Base-by-base conservation (phyloP, 139 green algal genomes). In the Chlamydomonas urium region DNA sequence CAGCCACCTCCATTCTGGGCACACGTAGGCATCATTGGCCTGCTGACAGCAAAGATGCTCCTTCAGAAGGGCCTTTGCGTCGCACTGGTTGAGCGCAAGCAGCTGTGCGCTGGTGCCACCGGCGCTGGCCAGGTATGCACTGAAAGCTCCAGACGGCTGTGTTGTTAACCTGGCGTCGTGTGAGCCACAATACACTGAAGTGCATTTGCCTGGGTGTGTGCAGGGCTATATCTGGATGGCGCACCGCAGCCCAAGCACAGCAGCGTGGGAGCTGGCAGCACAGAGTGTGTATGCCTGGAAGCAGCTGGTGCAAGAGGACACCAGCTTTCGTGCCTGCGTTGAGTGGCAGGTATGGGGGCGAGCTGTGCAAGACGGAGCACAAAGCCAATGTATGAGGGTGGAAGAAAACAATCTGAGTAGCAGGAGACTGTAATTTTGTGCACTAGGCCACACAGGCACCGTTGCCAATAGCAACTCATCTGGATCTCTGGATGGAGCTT, bases 101-200 rank as follows among this genome's bases (percentile, higher is more conserved):
- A 81, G 29, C 83, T 78, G 2, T 87, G 83, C 58, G 65, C 78
- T 29, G 85, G 82, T 34, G 85, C 85, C 10, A 90, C 85, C 10
- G 85, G 85, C 1, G 85, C 85, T 57, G 85, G 85, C 85, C 21
- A 5, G 58, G 19, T 38, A 26, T 2, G n/a, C n/a, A 33, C 6
- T 56, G 45, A 56, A 56, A 21, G 45, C 17, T 56, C 14, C 42
- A 50, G 10, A 50, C 42, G 14, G 14, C 14, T 50, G 8, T 8
- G 10, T 50, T 50, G 42, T 50, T 50, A 50, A 24, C 8, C 42
- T 14, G 8, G 42, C 42, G 8, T 14, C 8, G 8, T 14, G 14
- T 14, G 8, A 14, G 42, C 14, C 42, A 50, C 42, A 8, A 50
- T 14, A 50, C 42, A 50, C 14, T 50, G 42, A 50, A 50, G 10